Evolutionary conservation across 768 basidiomycete genomes (phyloP).

Genomic region (Rhizopogon vesiculosus): DNA sequence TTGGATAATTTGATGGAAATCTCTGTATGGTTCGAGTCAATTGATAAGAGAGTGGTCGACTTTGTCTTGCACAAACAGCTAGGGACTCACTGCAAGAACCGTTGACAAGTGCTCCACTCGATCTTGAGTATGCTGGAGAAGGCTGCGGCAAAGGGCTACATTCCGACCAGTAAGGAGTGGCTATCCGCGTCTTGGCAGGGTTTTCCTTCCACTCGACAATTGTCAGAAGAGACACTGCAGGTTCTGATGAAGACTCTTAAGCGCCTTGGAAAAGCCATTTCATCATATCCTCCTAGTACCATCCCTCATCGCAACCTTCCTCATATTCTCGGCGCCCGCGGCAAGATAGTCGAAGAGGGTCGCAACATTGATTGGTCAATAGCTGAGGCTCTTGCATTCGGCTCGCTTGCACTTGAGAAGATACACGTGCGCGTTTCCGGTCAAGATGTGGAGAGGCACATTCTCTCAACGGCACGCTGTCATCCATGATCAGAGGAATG

Average conservation of each 20-base stretch:
- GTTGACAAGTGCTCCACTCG: no score
- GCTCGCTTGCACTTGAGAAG: slow-evolving; percentile 87
- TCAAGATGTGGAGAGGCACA: slow-evolving; percentile 98
- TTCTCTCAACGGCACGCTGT: slow-evolving; percentile 99
- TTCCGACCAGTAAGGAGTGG: slow-evolving; percentile 95
- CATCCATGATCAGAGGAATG: slow-evolving; percentile 92
- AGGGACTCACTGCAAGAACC: no score
- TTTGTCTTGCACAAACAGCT: no score
- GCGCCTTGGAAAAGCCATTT: slow-evolving; percentile 83
- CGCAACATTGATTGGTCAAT: slow-evolving; percentile 96
- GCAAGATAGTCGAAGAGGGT: slow-evolving; percentile 89
- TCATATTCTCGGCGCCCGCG: slow-evolving; percentile 83
- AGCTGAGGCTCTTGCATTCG: slow-evolving; percentile 96
- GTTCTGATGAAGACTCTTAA: slow-evolving; percentile 73
- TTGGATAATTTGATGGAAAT: no score
- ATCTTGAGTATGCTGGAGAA: slow-evolving; percentile 79
- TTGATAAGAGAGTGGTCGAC: no score
- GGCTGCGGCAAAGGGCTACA: slow-evolving; percentile 91
- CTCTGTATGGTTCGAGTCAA: no score
- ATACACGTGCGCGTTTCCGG: slow-evolving; percentile 94
- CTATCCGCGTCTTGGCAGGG: slow-evolving; percentile 97
- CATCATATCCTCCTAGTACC: slow-evolving; percentile 82
- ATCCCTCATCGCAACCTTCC: slow-evolving; percentile 88
- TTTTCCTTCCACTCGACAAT: slow-evolving; percentile 95
- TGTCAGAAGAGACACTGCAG: slow-evolving; percentile 89